Percentiles rank a stretch among this genome's conserved stretches.
phyloP scores from a whole-genome alignment of 1,139 yeast species.

The Wickerhamomyces sp. region DNA sequence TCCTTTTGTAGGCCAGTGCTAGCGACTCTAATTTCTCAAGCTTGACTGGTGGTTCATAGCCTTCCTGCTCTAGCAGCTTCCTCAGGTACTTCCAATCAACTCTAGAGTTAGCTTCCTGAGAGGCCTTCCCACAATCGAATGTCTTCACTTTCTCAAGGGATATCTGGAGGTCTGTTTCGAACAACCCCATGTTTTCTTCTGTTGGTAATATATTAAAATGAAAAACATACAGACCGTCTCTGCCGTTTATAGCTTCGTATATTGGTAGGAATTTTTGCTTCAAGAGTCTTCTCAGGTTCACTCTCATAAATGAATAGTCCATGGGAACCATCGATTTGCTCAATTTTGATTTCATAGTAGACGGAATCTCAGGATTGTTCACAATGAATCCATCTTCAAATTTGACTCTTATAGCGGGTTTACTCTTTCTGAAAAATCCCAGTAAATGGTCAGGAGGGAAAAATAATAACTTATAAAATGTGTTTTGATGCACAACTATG shows the following conservation, averaged over 20 bases:
- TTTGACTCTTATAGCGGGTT: constrained; percentile 38
- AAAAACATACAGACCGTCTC: constrained; percentile 47
- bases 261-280: constrained; percentile 28
- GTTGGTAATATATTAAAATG: constrained; percentile 36
- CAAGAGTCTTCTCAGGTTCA: constrained; percentile 36
- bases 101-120: constrained; percentile 24
- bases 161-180: constrained; percentile 28
- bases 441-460: constrained; percentile 43
- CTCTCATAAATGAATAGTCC: constrained; percentile 35
- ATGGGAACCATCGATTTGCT: constrained; percentile 30
- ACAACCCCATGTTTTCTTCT: constrained; percentile 27
- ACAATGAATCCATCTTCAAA: constrained; percentile 23
- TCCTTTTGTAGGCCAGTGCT: background rate
- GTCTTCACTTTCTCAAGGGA: constrained; percentile 30
- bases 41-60: constrained; percentile 12
- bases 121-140: constrained; percentile 24
- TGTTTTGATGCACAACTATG: constrained; percentile 1
- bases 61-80: constrained; percentile 15
- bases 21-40: background rate
- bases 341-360: constrained; percentile 12
- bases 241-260: constrained; percentile 23
- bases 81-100: constrained; percentile 24
- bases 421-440: constrained; percentile 43
- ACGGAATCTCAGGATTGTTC: constrained; percentile 21
- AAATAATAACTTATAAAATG: constrained; percentile 29